A percentile compares a stretch with the other conserved stretches of the same genome.
These are phyloP conservation scores for Pseudocercospora fuligena DNA, from an alignment of 2,329 filamentous ascomycete species.

Conservation along the genomic window DNA sequence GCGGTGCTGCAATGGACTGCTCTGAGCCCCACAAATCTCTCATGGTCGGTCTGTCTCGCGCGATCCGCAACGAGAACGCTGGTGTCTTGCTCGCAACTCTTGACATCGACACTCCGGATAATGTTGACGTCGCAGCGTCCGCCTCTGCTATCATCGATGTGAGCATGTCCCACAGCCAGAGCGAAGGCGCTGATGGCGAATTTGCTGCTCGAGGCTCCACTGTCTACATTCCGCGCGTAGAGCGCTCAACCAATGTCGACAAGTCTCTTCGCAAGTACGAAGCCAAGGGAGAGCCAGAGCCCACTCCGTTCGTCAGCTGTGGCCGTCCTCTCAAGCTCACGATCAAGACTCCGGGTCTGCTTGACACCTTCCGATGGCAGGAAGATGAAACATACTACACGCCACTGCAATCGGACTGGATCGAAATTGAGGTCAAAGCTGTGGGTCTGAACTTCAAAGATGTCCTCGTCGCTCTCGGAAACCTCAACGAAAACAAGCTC, in stretches of 20 bases:
- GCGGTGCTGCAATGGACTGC: conserved; percentile 16
- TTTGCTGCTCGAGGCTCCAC: conserved; percentile 18
- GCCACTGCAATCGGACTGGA: conserved; percentile 24
- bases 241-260: conserved; percentile 18
- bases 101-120: conserved; percentile 16
- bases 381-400: conserved; percentile 24
- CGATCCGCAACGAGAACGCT: conserved; percentile 27
- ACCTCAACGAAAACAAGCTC: conserved; percentile 18
- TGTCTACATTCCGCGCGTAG: conserved; percentile 23
- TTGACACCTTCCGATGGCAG: conserved; percentile 34
- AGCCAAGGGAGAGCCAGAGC: conserved; percentile 18
- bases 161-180: conserved; percentile 7
- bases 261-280: conserved; percentile 17
- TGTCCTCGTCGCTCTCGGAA: conserved; percentile 29
- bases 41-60: conserved; percentile 22
- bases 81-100: conserved; percentile 16
- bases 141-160: conserved; percentile 10
- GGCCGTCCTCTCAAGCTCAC: conserved; percentile 17
- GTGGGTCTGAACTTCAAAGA: conserved; percentile 37
- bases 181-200: conserved; percentile 18
- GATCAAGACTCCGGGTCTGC: conserved; percentile 28
- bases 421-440: conserved; percentile 35
- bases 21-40: conserved; percentile 5
- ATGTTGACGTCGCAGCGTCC: conserved; percentile 4
- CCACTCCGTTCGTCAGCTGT: conserved; percentile 3